Evolutionary conservation across 2,329 filamentous ascomycete genomes (phyloP).

Genomic region (Aspergillus sp.): DNA sequence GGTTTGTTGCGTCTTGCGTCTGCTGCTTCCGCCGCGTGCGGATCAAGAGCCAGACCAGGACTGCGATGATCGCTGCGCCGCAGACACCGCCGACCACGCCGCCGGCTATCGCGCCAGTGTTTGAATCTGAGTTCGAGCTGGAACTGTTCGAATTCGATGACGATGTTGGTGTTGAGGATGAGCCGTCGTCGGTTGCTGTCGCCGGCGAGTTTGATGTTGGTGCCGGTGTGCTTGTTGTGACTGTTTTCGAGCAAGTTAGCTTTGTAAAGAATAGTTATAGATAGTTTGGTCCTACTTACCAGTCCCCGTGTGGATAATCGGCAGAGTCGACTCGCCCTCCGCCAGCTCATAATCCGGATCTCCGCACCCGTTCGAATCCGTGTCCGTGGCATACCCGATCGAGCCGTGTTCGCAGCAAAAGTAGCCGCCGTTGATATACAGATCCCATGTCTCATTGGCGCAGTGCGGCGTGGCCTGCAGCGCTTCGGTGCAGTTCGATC

Average conservation of each 20-base stretch:
- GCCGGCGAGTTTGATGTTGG: background rate
- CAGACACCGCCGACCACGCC: slow-evolving; percentile 3
- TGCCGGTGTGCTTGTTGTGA: background rate
- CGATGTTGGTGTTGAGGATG: background rate
- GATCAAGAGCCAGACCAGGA: background rate
- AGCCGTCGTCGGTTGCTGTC: background rate
- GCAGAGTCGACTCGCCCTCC: background rate
- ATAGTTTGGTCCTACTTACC: background rate
- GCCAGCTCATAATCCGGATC: background rate
- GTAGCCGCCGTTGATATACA: slow-evolving; percentile 8
- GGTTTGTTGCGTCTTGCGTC: background rate
- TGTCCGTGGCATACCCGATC: slow-evolving; percentile 1
- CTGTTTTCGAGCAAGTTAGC: background rate
- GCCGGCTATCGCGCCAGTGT: slow-evolving; percentile 1
- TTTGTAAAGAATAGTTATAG: too few relatives aligned
- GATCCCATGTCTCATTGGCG: slow-evolving; percentile 7
- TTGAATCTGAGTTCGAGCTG: background rate
- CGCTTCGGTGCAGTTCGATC: background rate
- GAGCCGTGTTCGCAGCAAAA: slow-evolving; percentile 5
- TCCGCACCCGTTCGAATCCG: slow-evolving; percentile 1
- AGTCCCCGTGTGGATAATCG: background rate
- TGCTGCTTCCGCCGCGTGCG: background rate
- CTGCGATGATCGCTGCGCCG: background rate
- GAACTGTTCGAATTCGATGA: background rate
- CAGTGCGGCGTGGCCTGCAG: background rate